phyloP scores from a whole-genome alignment of 371 early-diverging fungal genomes.

The Chytridiales sp. region DNA sequence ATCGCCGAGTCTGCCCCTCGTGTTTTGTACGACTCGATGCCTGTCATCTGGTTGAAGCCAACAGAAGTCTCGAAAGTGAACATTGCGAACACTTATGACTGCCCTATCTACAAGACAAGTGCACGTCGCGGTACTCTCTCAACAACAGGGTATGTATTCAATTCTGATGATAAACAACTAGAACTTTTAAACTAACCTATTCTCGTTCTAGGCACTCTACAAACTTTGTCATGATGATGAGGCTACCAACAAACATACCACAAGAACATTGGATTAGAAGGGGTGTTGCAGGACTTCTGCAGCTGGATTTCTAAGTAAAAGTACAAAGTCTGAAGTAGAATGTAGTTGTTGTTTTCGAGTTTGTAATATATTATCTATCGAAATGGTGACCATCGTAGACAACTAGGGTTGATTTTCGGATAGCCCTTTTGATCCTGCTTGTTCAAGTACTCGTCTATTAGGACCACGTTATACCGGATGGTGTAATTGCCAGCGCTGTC shows the following conservation, averaged over 20 bases:
- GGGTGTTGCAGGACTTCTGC: constrained; percentile 49
- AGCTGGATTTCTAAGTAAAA: constrained; percentile 23
- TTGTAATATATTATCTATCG: too few species aligned
- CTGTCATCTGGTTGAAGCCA: constrained; percentile 55
- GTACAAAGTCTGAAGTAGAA: too few species aligned
- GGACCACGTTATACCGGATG: constrained; percentile 25
- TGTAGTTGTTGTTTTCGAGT: too few species aligned
- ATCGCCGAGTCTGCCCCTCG: constrained; percentile 50
- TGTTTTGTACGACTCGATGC: constrained; percentile 50
- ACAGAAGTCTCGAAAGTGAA: constrained; percentile 41
- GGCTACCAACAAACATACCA: constrained; percentile 48
- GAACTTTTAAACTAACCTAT: constrained; percentile 6
- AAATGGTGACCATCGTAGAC: constrained; percentile 28
- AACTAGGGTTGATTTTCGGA: constrained; percentile 30
- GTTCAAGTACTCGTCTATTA: constrained; percentile 28
- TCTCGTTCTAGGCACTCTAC: constrained; percentile 32
- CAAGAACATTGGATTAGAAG: constrained; percentile 52
- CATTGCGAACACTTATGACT: constrained; percentile 44
- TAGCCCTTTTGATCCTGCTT: constrained; percentile 28
- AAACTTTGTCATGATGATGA: constrained; percentile 56
- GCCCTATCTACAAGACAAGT: constrained; percentile 59
- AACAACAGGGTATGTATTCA: constrained; percentile 50
- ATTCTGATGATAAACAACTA: neutral
- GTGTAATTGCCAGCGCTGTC: constrained; percentile 39
- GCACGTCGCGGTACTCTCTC: constrained; percentile 55